A percentile compares a stretch with the other conserved stretches of the same genome.
These are phyloP conservation scores for Rosa persica DNA, from an alignment of 306 rosid species.

Conservation along the genomic window DNA sequence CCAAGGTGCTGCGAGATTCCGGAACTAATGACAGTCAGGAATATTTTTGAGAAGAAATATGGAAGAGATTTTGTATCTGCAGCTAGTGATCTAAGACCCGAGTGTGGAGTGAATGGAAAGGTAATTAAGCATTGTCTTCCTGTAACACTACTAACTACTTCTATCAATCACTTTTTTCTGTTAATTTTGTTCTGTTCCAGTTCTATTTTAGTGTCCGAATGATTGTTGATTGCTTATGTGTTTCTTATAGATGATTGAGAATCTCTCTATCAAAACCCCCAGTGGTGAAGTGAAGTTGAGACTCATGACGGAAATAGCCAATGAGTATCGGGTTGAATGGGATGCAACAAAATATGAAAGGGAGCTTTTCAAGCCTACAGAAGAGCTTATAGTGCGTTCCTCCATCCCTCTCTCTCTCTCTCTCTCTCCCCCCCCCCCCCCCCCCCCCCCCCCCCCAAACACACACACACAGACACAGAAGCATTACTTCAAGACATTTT, in stretches of 20 bases:
- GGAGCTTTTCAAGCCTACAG: conserved; percentile 78
- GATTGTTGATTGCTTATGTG: conserved; percentile 6
- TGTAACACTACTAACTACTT: not conserved
- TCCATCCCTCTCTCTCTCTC: conserved; percentile 10
- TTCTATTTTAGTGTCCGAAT: conserved; percentile 7
- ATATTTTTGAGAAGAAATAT: conserved; percentile 87
- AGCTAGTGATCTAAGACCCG: conserved; percentile 83
- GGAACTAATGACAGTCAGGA: conserved; percentile 62
- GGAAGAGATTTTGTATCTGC: conserved; percentile 91
- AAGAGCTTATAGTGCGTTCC: conserved; percentile 67
- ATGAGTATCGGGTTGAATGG: conserved; percentile 76
- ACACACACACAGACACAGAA: not conserved
- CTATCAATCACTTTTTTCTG: not conserved
- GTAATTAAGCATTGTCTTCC: conserved; percentile 32
- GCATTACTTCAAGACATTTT: not conserved
- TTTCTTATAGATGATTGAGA: conserved; percentile 69
- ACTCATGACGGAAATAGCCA: conserved; percentile 86
- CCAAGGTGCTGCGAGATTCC: conserved; percentile 94
- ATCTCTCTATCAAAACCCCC: conserved; percentile 82
- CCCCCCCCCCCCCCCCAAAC: not conserved
- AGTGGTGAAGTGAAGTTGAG: conserved; percentile 67
- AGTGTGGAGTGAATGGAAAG: conserved; percentile 82
- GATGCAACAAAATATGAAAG: conserved; percentile 71
- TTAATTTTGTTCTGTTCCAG: not conserved
- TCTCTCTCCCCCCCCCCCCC: not conserved